Conservation (phyloP, 768 basidiomycete genomes). For the Cubamyces sp. region DNA sequence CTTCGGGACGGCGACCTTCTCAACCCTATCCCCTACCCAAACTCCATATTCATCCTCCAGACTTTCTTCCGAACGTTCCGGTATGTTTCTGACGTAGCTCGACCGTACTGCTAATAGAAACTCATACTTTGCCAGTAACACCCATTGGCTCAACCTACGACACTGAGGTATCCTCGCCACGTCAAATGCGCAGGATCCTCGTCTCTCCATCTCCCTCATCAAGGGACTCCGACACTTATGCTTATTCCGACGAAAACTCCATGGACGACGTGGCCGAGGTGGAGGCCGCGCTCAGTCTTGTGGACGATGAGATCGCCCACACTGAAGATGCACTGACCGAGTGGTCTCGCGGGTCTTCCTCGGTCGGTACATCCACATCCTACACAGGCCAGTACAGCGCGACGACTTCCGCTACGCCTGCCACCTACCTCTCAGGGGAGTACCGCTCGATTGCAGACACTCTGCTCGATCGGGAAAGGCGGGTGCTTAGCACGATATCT, state of each 20-base stretch:
- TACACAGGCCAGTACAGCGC: constrained; percentile 26
- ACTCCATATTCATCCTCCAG: constrained; percentile 64
- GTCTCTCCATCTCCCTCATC: constrained; percentile 55
- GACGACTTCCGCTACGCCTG: constrained; percentile 34
- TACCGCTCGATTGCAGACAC: constrained; percentile 44
- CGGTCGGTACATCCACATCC: constrained; percentile 24
- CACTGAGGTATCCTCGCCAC: constrained; percentile 48
- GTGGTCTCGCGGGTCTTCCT: constrained; percentile 54
- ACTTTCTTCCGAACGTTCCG: constrained; percentile 57
- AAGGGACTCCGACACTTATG: constrained; percentile 56
- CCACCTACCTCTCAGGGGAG: constrained; percentile 36
- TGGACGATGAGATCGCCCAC: constrained; percentile 70
- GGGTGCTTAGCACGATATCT: constrained; percentile 72
- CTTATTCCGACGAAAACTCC: constrained; percentile 62
- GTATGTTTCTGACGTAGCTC: constrained; percentile 39
- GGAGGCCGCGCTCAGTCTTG: constrained; percentile 63
- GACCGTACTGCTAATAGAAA: neutral
- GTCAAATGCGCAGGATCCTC: constrained; percentile 54
- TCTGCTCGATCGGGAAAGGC: constrained; percentile 46
- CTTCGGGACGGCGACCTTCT: constrained; percentile 62
- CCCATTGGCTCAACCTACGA: constrained; percentile 53
- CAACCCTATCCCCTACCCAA: constrained; percentile 53
- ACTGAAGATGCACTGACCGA: constrained; percentile 67
- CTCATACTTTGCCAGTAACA: constrained; percentile 39
- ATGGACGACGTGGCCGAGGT: constrained; percentile 56